Evolutionary conservation across 139 green algal genomes (phyloP), one percentile per base, ranked within the genome.

Genomic region (Haematococcus sp.): DNA sequence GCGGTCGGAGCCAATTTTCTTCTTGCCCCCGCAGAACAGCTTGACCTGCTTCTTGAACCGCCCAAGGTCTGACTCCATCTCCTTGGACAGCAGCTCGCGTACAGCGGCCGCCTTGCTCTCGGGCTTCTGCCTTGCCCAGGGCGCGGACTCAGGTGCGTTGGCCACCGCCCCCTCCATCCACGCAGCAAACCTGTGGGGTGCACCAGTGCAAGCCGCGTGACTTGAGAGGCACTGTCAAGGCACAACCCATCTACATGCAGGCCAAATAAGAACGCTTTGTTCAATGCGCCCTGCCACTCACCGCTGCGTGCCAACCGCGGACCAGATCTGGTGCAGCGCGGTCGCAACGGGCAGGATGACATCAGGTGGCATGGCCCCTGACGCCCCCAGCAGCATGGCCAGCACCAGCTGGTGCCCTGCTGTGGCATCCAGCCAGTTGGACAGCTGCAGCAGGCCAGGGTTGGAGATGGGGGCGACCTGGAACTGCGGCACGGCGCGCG

Each of bases 1-100:
- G 22, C 23, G 54, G 54, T 27, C n/a, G 54, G 9, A 13, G 9
- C 23, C 59, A 3, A 61, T 67, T 32, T 82, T 83, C 74, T 86
- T 86, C 55, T 84, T 86, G 31, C 77, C 81, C 4, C 77, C 81
- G 30, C 77, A 84, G 16, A 86, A 75, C 51, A 73, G 46, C 68
- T 87, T 89, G 9, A 89, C 31, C 33, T 71, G 59, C 0, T 75
- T 55, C 66, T 89, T 89, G 71, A 88, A 89, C 4, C 73, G 71
- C 22, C 70, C 66, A 3, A 80, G 33, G 52, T 89, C 84, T 1
- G 22, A 25, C 27, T 61, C 59, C 30, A 73, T 78, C 4, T 71
- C 67, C 17, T 74, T 20, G 31, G 68, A 75, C 20, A 79, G 70
- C 63, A 89, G 71, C 31, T 88, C 82, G 0, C 27, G 43, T n/a